Percentiles rank a stretch among this genome's conserved stretches.
Evolutionary conservation across 2,329 filamentous ascomycete genomes (phyloP).

Genomic region (Atkinsonella texensis): DNA sequence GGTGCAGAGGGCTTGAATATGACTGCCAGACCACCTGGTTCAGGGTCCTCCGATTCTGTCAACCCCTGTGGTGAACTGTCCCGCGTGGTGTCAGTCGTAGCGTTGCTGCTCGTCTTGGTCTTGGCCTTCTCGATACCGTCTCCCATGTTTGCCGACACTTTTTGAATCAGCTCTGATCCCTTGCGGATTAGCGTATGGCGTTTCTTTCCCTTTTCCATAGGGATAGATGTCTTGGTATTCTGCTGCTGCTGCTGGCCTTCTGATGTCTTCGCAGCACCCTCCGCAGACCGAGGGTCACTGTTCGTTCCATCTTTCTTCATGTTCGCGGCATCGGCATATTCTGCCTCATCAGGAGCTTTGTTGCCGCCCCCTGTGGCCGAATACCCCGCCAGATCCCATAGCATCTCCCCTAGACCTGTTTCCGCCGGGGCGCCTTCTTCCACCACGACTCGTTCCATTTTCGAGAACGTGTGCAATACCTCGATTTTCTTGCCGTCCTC

Average conservation of each 20-base stretch:
- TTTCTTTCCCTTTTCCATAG: slow-evolving; percentile 8
- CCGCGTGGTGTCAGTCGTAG: slow-evolving; percentile 8
- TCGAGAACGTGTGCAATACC: slow-evolving; percentile 67
- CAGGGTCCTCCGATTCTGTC: slow-evolving; percentile 19
- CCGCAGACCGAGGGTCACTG: no score
- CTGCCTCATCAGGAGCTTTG: slow-evolving; percentile 26
- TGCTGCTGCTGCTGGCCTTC: not conserved
- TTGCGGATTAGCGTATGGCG: slow-evolving; percentile 16
- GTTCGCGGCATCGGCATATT: slow-evolving; percentile 14
- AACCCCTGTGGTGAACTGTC: not conserved
- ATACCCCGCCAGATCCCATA: slow-evolving; percentile 40
- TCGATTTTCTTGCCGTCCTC: slow-evolving; percentile 86
- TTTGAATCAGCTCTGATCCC: slow-evolving; percentile 22
- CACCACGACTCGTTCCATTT: slow-evolving; percentile 58
- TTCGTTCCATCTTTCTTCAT: slow-evolving; percentile 13
- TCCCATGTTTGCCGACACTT: slow-evolving; percentile 14
- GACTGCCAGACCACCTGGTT: slow-evolving; percentile 57
- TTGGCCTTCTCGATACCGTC: slow-evolving; percentile 13
- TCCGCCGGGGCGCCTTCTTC: slow-evolving; percentile 42
- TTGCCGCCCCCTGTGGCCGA: slow-evolving; percentile 12
- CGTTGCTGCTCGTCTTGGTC: slow-evolving; percentile 8
- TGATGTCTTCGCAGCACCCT: not conserved
- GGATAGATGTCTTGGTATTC: not conserved
- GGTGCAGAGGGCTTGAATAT: slow-evolving; percentile 62
- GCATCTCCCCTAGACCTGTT: slow-evolving; percentile 35